Evolutionary conservation across 441 rosid species (phyloP).

Genomic region (Codiaeum variegatum): DNA sequence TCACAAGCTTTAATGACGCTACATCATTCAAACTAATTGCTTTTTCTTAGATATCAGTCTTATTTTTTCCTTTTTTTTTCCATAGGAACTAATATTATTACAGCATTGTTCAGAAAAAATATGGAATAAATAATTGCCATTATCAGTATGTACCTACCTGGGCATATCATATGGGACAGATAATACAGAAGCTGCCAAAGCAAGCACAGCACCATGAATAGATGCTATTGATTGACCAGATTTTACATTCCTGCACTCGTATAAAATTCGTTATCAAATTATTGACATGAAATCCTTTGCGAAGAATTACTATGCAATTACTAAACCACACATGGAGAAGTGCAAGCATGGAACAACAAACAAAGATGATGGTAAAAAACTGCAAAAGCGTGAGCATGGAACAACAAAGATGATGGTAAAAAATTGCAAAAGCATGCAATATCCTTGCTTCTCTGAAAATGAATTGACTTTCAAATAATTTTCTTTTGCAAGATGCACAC

Average conservation of each 20-base stretch:
- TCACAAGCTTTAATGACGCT: background rate
- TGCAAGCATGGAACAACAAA: background rate
- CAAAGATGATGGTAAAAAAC: too few species aligned
- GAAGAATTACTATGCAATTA: background rate
- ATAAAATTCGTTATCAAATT: conserved; percentile 12
- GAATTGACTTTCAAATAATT: background rate
- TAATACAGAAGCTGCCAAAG: conserved; percentile 90
- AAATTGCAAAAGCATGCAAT: background rate
- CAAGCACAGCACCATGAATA: conserved; percentile 93
- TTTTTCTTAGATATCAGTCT: too few species aligned
- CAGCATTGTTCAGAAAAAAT: conserved; percentile 5
- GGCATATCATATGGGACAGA: conserved; percentile 99
- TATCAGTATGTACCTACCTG: conserved; percentile 43
- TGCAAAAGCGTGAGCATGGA: background rate
- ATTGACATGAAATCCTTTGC: conserved; percentile 1
- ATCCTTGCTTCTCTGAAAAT: background rate
- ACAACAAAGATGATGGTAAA: too few species aligned
- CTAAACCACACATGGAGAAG: background rate
- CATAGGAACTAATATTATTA: background rate
- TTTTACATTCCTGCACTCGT: conserved; percentile 49
- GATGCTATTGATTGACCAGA: conserved; percentile 52
- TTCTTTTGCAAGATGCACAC: background rate
- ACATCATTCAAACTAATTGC: background rate
- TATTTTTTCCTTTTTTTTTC: too few species aligned
- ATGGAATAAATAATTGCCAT: conserved; percentile 4